These are phyloP conservation scores for Pichia sp. DNA, from an alignment of 1,139 yeast genomes.

Conservation along the genomic window DNA sequence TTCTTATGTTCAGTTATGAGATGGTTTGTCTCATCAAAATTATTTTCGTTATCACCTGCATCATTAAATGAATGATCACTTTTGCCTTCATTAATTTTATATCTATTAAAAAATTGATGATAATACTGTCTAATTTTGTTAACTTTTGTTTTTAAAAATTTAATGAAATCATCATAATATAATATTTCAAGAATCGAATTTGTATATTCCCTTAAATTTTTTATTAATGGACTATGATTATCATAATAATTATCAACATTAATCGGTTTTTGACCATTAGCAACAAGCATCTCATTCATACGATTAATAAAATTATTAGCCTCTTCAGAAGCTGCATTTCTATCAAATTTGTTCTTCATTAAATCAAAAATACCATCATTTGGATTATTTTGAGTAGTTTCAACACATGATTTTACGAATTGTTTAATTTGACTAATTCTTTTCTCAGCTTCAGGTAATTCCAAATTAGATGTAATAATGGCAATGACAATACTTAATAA, in stretches of 20 bases:
- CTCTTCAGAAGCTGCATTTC: constrained; percentile 7
- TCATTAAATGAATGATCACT: constrained; percentile 66
- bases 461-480: constrained; percentile 77
- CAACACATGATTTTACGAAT: constrained; percentile 50
- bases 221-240: neutral
- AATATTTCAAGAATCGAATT: neutral
- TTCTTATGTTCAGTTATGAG: neutral
- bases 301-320: constrained; percentile 12
- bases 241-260: constrained; percentile 8
- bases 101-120: too few species aligned
- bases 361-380: constrained; percentile 29
- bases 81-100: too few species aligned
- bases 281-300: constrained; percentile 16
- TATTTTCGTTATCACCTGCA: constrained; percentile 29
- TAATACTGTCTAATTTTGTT: neutral
- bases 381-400: constrained; percentile 30
- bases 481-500: constrained; percentile 88
- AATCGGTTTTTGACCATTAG: constrained; percentile 14
- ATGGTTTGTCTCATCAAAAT: neutral
- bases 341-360: constrained; percentile 11
- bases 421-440: constrained; percentile 68
- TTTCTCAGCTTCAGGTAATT: constrained; percentile 66
- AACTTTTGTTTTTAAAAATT: neutral
- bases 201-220: neutral
- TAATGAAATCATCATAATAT: neutral